These are phyloP conservation scores for Aurinia saxatilis DNA, from an alignment of 345 rosid species.

Conservation along the genomic window DNA sequence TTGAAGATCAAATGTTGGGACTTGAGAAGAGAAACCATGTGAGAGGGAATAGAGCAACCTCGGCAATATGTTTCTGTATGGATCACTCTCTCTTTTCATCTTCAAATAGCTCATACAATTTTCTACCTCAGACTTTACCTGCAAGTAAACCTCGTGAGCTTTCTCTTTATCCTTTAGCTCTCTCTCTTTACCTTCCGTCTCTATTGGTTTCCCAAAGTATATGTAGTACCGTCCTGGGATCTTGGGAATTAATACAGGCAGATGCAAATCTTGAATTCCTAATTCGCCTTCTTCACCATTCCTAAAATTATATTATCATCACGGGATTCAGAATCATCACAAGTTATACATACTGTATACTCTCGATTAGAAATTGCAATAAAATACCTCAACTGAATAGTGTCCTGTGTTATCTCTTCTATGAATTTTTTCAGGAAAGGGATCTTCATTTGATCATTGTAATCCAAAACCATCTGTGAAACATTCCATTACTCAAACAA, in stretches of 20 bases:
- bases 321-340: neutral
- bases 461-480: conserved; percentile 52
- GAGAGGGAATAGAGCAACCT: conserved; percentile 35
- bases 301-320: conserved; percentile 8
- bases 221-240: conserved; percentile 63
- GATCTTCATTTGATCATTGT: conserved; percentile 57
- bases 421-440: conserved; percentile 44
- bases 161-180: conserved; percentile 41
- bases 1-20: conserved; percentile 56
- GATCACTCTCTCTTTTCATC: conserved; percentile 51
- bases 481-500: neutral
- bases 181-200: conserved; percentile 48
- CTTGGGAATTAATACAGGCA: conserved; percentile 52
- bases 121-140: conserved; percentile 56
- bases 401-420: conserved; percentile 31
- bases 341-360: neutral
- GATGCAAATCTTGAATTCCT: conserved; percentile 47
- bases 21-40: conserved; percentile 37
- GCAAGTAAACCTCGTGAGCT: conserved; percentile 42
- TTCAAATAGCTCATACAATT: conserved; percentile 40
- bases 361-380: neutral
- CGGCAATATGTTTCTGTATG: conserved; percentile 47
- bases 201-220: conserved; percentile 66
- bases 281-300: conserved; percentile 37
- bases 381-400: conserved; percentile 38